Conservation (phyloP, 345 rosid genomes). For the Mercurialis annua region DNA sequence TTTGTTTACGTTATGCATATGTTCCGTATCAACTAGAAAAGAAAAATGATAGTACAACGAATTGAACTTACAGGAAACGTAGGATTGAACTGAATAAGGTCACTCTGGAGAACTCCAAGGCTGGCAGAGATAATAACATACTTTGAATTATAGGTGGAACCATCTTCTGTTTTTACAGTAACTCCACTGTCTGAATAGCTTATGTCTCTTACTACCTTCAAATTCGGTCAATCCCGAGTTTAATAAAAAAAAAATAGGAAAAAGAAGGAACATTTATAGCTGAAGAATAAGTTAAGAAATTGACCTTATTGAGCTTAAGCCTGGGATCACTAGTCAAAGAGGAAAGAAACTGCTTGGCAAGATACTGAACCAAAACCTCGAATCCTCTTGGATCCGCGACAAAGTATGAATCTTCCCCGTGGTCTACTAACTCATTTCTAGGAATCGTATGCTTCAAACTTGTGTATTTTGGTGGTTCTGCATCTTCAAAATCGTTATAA, state of each 20-base stretch:
- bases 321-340: slow-evolving; percentile 22
- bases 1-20: no score
- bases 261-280: no score
- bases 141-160: slow-evolving; percentile 21
- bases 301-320: slow-evolving; percentile 33
- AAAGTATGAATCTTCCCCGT: slow-evolving; percentile 24
- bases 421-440: slow-evolving; percentile 17
- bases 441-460: slow-evolving; percentile 33
- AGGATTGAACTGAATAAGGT: slow-evolving; percentile 29
- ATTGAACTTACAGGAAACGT: slow-evolving; percentile 22
- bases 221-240: no score
- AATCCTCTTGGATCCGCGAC: slow-evolving; percentile 34
- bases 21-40: no score
- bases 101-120: slow-evolving; percentile 33
- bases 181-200: slow-evolving; percentile 23
- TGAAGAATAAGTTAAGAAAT: no score
- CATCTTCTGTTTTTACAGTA: slow-evolving; percentile 29
- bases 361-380: slow-evolving; percentile 23
- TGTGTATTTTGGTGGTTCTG: slow-evolving; percentile 33
- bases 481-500: slow-evolving; percentile 29
- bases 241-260: no score
- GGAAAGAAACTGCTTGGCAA: slow-evolving; percentile 26
- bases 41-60: neutral
- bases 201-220: slow-evolving; percentile 23
- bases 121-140: slow-evolving; percentile 32